Conservation (phyloP, 208 protist genomes). For the Lotmaria passim region DNA sequence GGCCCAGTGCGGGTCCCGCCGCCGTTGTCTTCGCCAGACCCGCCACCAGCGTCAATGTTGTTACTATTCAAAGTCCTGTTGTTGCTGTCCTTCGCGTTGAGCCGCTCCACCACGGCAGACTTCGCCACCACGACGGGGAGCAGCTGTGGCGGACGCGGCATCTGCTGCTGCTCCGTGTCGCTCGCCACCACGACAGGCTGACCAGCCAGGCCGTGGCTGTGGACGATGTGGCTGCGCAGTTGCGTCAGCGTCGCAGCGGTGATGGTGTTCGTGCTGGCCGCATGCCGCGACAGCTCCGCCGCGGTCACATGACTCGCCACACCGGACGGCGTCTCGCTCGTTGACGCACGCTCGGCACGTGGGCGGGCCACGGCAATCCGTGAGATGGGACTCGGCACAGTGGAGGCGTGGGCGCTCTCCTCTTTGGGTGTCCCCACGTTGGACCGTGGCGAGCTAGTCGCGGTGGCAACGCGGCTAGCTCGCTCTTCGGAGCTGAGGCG, state of each 20-base stretch:
- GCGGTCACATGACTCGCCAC: background rate
- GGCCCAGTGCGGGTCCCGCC: background rate
- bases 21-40: too few relatives aligned
- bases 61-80: background rate
- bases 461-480: too few relatives aligned
- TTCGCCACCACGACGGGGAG: conserved; percentile 9
- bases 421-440: background rate
- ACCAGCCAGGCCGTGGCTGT: conserved; percentile 12
- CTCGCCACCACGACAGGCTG: background rate
- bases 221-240: conserved; percentile 10
- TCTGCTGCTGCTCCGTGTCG: conserved; percentile 1
- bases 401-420: background rate
- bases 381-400: background rate
- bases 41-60: background rate
- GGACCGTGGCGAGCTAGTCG: background rate
- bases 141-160: conserved; percentile 14
- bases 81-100: background rate
- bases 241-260: conserved; percentile 9
- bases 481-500: conserved; percentile 16
- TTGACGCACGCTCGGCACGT: background rate
- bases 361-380: background rate
- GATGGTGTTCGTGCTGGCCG: conserved; percentile 10
- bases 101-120: conserved; percentile 17
- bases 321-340: conserved; percentile 1
- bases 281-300: background rate